phyloP scores from a whole-genome alignment of 2,329 filamentous ascomycete genomes.

The Cercospora sp. region DNA sequence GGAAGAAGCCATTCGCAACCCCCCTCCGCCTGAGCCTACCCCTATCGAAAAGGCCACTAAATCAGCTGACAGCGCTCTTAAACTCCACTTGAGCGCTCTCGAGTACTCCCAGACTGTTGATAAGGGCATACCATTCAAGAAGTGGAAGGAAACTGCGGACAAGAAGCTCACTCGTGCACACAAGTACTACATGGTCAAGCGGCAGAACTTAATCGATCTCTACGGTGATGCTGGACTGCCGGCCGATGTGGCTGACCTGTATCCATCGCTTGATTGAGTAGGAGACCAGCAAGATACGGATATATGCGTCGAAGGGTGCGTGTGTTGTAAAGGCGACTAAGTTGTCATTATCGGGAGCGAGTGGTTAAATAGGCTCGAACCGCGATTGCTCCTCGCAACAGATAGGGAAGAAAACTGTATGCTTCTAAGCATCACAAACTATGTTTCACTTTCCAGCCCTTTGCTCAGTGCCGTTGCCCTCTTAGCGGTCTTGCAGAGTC shows the following conservation, averaged over 20 bases:
- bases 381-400: neutral
- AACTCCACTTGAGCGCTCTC: constrained; percentile 14
- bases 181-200: constrained; percentile 25
- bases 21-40: neutral
- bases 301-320: neutral
- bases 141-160: constrained; percentile 16
- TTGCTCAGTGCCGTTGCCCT: neutral
- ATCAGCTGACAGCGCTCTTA: constrained; percentile 10
- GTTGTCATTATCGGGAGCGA: neutral
- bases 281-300: neutral
- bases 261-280: neutral
- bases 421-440: neutral
- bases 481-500: neutral
- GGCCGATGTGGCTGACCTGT: neutral
- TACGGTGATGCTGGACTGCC: constrained; percentile 3
- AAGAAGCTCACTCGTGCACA: constrained; percentile 22
- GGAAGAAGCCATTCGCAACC: neutral
- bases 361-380: neutral
- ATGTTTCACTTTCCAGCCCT: neutral
- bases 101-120: constrained; percentile 13
- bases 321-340: neutral
- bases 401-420: neutral
- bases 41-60: constrained; percentile 14
- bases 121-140: constrained; percentile 13
- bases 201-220: constrained; percentile 11